Base-by-base conservation (phyloP, 225 moss, liverwort and hornwort species). In the Bryoerythrophyllum caledonicum region DNA sequence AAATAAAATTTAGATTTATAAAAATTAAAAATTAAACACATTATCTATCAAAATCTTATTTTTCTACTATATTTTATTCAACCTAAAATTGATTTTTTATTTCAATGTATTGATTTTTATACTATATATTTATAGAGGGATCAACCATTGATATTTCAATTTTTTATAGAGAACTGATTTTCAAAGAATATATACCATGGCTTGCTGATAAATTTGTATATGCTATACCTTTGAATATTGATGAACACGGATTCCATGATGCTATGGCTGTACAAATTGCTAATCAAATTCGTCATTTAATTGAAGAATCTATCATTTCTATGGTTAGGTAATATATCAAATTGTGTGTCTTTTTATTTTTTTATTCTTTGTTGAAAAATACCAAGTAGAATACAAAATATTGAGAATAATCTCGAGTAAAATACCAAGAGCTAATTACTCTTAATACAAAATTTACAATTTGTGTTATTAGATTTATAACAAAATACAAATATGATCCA, bases 211-310 rank as follows among this genome's bases (percentile, higher is more conserved):
- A 89, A 68, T 85, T 92, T 75, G 74, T 79, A 35, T 87, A 88
- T 63, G 78, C 91, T 43, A 87, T 87, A 76, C 92, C 96, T 7
- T 79, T 91, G 27, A 88, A 88, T 56, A 88, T 94, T 74, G 85
- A 92, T 80, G 85, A 92, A 83, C 43, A 24, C 13, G 87, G 94
- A 12, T 96, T 96, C 61, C 71, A 96, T 80, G 83, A 92, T 67
- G 94, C 92, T 1, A 94, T 96, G 96, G 86, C 91, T n/a, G 80
- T 52, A 24, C 92, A 94, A 51, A 88, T 96, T 77, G 70, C 88
- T 16, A 94, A 77, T 69, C 94, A 96, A 76, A 94, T 96, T 34
- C 77, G 94, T 28, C 46, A 49, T 5, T 82, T 91, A 10, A 73
- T 84, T 25, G 96, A 92, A 63, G 92, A 92, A 14, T 91, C 94